Evolutionary conservation across 2,329 filamentous ascomycete genomes (phyloP), one percentile per base, ranked within the genome.

Genomic region (Trichoderma asperellum): DNA sequence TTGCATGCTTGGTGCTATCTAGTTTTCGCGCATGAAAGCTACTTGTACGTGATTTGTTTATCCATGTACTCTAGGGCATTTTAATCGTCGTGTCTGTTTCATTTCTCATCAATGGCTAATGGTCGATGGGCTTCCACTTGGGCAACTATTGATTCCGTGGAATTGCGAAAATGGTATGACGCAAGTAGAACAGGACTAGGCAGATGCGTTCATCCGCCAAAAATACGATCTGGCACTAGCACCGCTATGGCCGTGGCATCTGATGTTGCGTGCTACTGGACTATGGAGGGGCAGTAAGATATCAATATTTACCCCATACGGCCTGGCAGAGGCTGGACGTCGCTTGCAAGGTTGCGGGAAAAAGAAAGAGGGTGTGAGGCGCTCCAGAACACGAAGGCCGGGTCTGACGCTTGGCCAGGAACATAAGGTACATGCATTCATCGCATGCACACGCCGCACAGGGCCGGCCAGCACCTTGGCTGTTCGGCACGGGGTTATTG

Each of bases 341-440:
- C 61, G 61, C 62, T 65, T 65, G 62, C 52, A 56, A 65, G 62
- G 62, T 65, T 65, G 49, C 49, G 27, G 24, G 52, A 35, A 16
- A 59, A 12, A 27, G 16, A 43, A 40, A 32, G 52, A 57, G 62
- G 52, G 62, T 65, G 62, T 65, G 62, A 43, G 52, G 34, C 47
- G 27, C 35, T n/a, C 24, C 34, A 65, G 62, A 57, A 65, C 62
- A 56, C 62, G 62, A 65, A 65, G 62, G 52, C 37, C 18, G 62
- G 49, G 43, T 18, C 62, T 47, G 49, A 47, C 52, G 62, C 62
- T 65, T 65, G 49, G 47, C 61, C 61, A 64, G 61, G 61, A 64
- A 64, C 61, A 64, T 64, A 37, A 37, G 61, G 60, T 49, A 49
- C 47, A 49, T 14, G 10, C 47, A 49, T 24, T 11, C 47, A 49